Evolutionary conservation across 1,284 basidiomycete genomes (phyloP), one percentile per base, ranked within the genome.

Genomic region (Ceratobasidium sp.): DNA sequence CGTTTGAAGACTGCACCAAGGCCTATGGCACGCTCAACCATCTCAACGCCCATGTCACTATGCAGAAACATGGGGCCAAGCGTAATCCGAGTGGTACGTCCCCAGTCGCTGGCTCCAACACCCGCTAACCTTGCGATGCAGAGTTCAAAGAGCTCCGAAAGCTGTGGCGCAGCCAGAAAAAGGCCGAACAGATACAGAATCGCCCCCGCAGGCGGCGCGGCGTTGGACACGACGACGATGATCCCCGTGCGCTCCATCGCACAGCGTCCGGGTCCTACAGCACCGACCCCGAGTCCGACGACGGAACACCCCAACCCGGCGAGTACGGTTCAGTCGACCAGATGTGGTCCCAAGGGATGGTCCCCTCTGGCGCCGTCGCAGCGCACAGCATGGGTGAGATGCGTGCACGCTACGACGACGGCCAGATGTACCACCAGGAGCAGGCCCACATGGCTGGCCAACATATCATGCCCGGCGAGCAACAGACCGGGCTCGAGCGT

Each of bases 131-230:
- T 47, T n/a, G 58, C 42, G 10, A 20, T 2, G 47, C 83, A 97
- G 97, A 99, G 86, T 99, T 99, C 88, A 98, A 98, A 83, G 97
- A 98, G 82, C 91, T 98, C 82, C 91, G 97, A 79, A 98, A 97
- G 83, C 93, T 94, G 80, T 98, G 96, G 96, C 90, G 96, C 73
- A 95, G 94, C 85, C 90, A 91, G 81, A 98, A 97, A 87, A 95
- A 96, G 84, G 93, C 94, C 80, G 87, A 87, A 31, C 85, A 83
- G 42, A 47, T 13, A 78, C 83, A 54, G 26, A 73, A 37, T 51
- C 61, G 66, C 20, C 49, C 39, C 23, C 37, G 58, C 39, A 56
- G 66, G 37, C 74, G 54, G 23, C 77, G 53, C 39, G 53, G 60
- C 47, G 39, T 56, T 10, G 61, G 53, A 15, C 54, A 60, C 20